phyloP scores from a whole-genome alignment of 129 eudicot species.

The Gnaphalium uliginosum region DNA sequence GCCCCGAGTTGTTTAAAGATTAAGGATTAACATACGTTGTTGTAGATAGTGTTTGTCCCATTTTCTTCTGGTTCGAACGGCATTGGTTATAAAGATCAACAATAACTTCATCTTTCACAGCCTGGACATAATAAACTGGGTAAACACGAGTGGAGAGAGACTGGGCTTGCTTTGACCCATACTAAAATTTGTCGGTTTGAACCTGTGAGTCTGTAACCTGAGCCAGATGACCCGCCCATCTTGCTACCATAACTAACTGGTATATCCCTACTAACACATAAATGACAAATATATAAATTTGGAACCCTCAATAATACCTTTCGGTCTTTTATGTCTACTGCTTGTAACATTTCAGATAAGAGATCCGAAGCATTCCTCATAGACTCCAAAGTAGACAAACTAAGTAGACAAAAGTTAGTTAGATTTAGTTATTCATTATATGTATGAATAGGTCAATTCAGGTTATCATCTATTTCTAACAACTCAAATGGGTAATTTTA shows the following conservation, averaged over 20 bases:
- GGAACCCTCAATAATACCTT: conserved; percentile 54
- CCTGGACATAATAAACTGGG: conserved; percentile 38
- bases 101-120: conserved; percentile 79
- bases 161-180: too few relatives aligned
- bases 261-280: not conserved
- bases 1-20: not conserved
- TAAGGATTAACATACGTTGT: conserved; percentile 42
- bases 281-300: not conserved
- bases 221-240: not conserved
- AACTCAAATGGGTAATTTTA: not conserved
- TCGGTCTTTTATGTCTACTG: conserved; percentile 67
- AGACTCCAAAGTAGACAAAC: conserved; percentile 65
- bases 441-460: not conserved
- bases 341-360: conserved; percentile 85
- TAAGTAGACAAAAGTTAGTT: conserved; percentile 22
- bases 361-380: conserved; percentile 74
- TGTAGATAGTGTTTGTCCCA: conserved; percentile 67
- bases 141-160: not conserved
- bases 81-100: conserved; percentile 83
- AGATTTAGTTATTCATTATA: not conserved
- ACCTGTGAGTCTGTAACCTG: too few relatives aligned
- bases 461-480: not conserved
- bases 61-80: conserved; percentile 84
- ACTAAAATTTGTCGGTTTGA: too few relatives aligned
- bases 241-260: not conserved